Evolutionary conservation across 768 basidiomycete genomes (phyloP), one percentile per base, ranked within the genome.

Genomic region (Russula olivacea): DNA sequence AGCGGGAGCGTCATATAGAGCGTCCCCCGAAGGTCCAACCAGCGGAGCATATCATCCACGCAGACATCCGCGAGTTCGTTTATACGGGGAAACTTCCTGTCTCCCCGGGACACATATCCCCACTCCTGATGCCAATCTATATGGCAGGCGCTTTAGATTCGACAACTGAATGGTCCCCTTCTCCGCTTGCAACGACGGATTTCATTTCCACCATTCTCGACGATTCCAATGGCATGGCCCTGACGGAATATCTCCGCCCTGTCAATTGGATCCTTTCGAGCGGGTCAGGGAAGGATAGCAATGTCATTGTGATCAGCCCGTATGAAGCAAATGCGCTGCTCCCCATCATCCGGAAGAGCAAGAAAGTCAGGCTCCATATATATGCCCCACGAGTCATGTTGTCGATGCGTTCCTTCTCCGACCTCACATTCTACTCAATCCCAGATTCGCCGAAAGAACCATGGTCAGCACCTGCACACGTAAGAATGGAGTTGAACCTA

Each of bases 1-100:
- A 66, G 56, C 55, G n/a, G 8, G 61, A 61, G 36, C 61, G 56
- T 53, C 56, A 62, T 34, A 49, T 62, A 10, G 23, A 54, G 36
- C 55, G 40, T 11, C 64, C 61, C 48, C 47, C 50, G 28, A 66
- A 53, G 45, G 51, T 54, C 38, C 23, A 14, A 19, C 56, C 64
- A 5, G 61, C 64, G 9, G 8, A 40, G 28, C 55, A 66, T 38
- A 5, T 19, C 30, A 21, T 63, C 28, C 50, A 49, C n/a, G n/a
- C 34, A 10, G 64, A 62, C 23, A 58, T 66, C 53, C 50, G 34
- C 49, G 54, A 21, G 28, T 63, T 66, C 21, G 50, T 66, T 17
- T 15, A 57, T 2, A 66, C 64, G 2, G 64, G 64, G 15, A 38
- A 54, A 43, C 2, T 62, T 19, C 61, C 64, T 4, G n/a, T 9